Evolutionary conservation across 106 monocot genomes (phyloP), one percentile per base, ranked within the genome.

Genomic region (Dendrobium huoshanense): DNA sequence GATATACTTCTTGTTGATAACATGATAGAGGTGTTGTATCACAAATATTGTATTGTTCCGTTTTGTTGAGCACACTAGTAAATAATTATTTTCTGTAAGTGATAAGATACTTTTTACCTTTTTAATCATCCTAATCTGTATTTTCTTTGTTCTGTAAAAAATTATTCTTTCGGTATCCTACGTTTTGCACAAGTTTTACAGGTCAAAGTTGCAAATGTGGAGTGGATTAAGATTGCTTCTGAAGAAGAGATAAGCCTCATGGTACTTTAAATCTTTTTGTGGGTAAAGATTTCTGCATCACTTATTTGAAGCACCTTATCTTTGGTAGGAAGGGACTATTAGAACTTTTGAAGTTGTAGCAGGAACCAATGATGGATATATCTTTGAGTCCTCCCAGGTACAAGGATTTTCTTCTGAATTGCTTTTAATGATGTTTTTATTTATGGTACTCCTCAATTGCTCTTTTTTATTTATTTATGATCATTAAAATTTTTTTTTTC

Each of bases 301-400:
- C 40, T 49, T 25, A 48, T 27, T 49, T 48, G 51, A 78, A 33
- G 9, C 80, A 31, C 79, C 6, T 44, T 33, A 33, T 87, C 0
- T 75, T 20, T 80, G 81, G 31, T 81, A 99, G 98, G 90, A 93
- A 90, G 95, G 98, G 59, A 79, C 91, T 58, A 78, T 72, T 77
- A 79, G 81, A 81, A 8, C 59, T 84, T 88, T 99, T 83, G 89
- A 99, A 25, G 84, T 99, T 82, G 73, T 86, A 47, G 89, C 87
- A 43, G 98, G 98, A 11, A 93, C 91, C 55, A 77, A 91, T 43
- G 95, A 95, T 86, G 98, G 95, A 80, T 78, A 31, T 20, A 61
- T 86, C 54, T 99, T 99, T 84, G 92, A 95, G 67, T 84, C 79
- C 77, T 95, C 91, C 59, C 95, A 95, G 98, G 98, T 99, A 80